Base-by-base conservation (phyloP, 768 basidiomycete genomes). In the Rhizopogon salebrosus region DNA sequence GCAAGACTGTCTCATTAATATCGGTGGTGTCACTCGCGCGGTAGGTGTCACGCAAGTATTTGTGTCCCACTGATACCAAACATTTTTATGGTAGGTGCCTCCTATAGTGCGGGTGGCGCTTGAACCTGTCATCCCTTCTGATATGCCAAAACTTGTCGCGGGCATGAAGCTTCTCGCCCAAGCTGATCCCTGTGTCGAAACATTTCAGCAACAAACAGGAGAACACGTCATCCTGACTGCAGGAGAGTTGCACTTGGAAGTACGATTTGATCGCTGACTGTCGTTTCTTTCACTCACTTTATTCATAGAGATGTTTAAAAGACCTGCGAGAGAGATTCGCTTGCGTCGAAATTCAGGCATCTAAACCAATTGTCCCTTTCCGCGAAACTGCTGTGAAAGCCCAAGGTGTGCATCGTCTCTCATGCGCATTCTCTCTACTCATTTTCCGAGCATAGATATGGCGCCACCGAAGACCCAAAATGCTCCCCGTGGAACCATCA, bases 301-400 rank as follows among this genome's bases (percentile, higher is more conserved):
- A 24, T 41, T 48, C 31, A 13, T 65, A 98, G 94, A 83, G 97
- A 57, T 99, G 97, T 67, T 71, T 98, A 39, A 95, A 93, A 70
- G 97, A 98, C 68, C 74, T 99, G n/a, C 81, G 89, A 20, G 97
- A 98, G 66, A 79, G 97, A 34, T 98, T 98, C 67, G 95, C 97
- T 2, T 81, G 84, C 54, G 84, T 98, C 31, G 92, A 92, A 42
- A 94, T 99, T 27, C 92, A 94, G 60, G 85, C 88, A 2, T 98
- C 95, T 1, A 85, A 93, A 60, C 94, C 95, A 0, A 98, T 98
- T 53, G 97, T 99, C 3, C 97, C 97, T 10, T 99, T 98, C 75
- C 81, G 97, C 37, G 97, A 98, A 70, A 98, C 97, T 0, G 90
- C 92, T 0, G 80, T 95, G 13, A 88, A 83, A 60, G 92, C 77